phyloP scores from a whole-genome alignment of 495 filamentous ascomycete genomes.

The Pyronema omphalodes region DNA sequence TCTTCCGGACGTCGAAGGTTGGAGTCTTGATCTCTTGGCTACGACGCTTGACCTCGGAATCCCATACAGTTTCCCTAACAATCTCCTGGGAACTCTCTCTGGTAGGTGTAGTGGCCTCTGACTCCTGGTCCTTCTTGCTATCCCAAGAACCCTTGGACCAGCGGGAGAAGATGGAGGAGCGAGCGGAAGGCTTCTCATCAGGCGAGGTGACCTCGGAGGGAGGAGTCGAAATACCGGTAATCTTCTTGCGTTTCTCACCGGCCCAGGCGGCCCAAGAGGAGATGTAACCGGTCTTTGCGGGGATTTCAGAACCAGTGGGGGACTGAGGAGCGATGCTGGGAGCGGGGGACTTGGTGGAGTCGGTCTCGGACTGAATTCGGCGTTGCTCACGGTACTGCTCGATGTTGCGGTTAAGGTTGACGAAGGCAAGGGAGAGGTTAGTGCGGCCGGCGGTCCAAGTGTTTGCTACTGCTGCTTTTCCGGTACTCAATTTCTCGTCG shows the following conservation, averaged over 20 bases:
- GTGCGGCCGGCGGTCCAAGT: conserved; percentile 49
- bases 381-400: conserved; percentile 45
- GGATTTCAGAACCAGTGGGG: conserved; percentile 24
- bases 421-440: conserved; percentile 49
- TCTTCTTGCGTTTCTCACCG: conserved; percentile 55
- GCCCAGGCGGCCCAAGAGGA: conserved; percentile 94
- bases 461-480: conserved; percentile 45
- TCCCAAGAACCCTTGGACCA: conserved; percentile 2
- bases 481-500: conserved; percentile 46
- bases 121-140: neutral
- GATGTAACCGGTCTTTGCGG: conserved; percentile 62
- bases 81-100: neutral
- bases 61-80: neutral
- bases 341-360: conserved; percentile 1
- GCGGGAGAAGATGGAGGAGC: neutral
- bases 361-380: conserved; percentile 9
- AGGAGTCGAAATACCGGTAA: conserved; percentile 31
- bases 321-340: neutral
- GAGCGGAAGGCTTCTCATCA: conserved; percentile 3
- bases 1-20: neutral
- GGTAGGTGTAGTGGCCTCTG: neutral
- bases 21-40: conserved; percentile 5
- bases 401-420: conserved; percentile 54
- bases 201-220: conserved; percentile 8
- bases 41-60: neutral